Conservation (phyloP, 1,284 basidiomycete genomes). For the Microbotryum violaceum region DNA sequence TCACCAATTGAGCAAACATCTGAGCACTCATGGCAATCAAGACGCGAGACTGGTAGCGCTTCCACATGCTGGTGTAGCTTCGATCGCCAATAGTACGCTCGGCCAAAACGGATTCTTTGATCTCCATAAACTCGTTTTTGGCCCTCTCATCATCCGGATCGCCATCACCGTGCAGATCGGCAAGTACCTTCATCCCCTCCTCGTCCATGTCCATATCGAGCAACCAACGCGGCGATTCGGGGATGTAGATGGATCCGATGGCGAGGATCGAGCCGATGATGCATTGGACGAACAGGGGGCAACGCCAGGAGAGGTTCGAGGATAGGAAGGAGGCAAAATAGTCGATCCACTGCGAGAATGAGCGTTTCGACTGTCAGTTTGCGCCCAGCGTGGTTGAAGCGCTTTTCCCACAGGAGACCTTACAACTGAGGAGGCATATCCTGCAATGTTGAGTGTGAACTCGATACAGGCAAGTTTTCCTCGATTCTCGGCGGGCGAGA, state of each 20-base stretch:
- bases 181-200: slow-evolving; percentile 79
- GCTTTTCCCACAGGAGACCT: slow-evolving; percentile 40
- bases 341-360: slow-evolving; percentile 67
- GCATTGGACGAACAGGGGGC: slow-evolving; percentile 43
- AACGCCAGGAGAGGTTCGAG: slow-evolving; percentile 43
- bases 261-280: slow-evolving; percentile 79
- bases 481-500: slow-evolving; percentile 83
- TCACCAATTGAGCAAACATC: slow-evolving; percentile 84
- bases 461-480: slow-evolving; percentile 92
- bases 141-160: slow-evolving; percentile 66
- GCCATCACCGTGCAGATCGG: slow-evolving; percentile 75
- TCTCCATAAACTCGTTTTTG: slow-evolving; percentile 80
- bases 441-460: slow-evolving; percentile 74
- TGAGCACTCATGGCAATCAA: slow-evolving; percentile 96
- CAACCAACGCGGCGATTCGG: slow-evolving; percentile 92
- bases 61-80: slow-evolving; percentile 79
- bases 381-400: background rate
- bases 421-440: slow-evolving; percentile 91
- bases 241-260: slow-evolving; percentile 73
- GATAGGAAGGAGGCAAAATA: slow-evolving; percentile 77
- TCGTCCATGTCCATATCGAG: slow-evolving; percentile 81
- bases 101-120: slow-evolving; percentile 74
- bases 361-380: background rate
- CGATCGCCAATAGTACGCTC: slow-evolving; percentile 75
- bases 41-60: slow-evolving; percentile 76